These are phyloP conservation scores for Xylariaceae sp. DNA, from an alignment of 2,329 filamentous ascomycete genomes.

Conservation along the genomic window DNA sequence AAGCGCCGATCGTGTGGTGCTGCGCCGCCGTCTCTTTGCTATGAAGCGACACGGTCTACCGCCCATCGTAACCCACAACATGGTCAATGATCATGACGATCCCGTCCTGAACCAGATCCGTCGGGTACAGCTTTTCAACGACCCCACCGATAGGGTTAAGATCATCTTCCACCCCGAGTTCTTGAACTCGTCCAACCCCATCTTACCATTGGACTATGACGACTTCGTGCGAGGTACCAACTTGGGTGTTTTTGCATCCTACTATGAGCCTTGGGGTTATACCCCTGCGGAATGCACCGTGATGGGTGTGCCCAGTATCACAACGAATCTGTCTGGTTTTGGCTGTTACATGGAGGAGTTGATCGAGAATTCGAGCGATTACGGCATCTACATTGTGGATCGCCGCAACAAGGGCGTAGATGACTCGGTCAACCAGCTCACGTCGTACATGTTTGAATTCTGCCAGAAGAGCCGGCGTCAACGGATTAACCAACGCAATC, in stretches of 20 bases:
- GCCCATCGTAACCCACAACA: constrained; percentile 97
- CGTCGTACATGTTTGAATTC: constrained; percentile 90
- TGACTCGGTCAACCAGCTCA: constrained; percentile 93
- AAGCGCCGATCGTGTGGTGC: constrained; percentile 82
- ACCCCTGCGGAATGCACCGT: constrained; percentile 97
- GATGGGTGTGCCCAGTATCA: constrained; percentile 98
- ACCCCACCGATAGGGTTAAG: constrained; percentile 92
- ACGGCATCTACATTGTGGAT: constrained; percentile 98
- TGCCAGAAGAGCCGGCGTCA: constrained; percentile 88
- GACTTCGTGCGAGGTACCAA: constrained; percentile 98
- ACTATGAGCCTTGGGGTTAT: constrained; percentile 99
- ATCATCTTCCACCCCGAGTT: constrained; percentile 98
- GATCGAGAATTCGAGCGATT: constrained; percentile 96
- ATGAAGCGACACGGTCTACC: constrained; percentile 91
- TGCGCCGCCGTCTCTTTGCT: constrained; percentile 86
- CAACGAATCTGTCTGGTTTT: constrained; percentile 94
- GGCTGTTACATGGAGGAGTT: constrained; percentile 99
- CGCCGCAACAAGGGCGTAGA: constrained; percentile 92
- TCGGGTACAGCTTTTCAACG: constrained; percentile 94
- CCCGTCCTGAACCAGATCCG: constrained; percentile 94
- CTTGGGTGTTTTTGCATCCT: constrained; percentile 90
- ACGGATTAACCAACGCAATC: constrained; percentile 97
- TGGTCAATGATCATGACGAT: constrained; percentile 90
- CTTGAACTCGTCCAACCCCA: constrained; percentile 89
- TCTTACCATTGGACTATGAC: constrained; percentile 93